A percentile compares a stretch with the other conserved stretches of the same genome.
These are phyloP conservation scores for Coniochaeta ligniaria DNA, from an alignment of 2,329 filamentous ascomycete genomes.

Conservation along the genomic window DNA sequence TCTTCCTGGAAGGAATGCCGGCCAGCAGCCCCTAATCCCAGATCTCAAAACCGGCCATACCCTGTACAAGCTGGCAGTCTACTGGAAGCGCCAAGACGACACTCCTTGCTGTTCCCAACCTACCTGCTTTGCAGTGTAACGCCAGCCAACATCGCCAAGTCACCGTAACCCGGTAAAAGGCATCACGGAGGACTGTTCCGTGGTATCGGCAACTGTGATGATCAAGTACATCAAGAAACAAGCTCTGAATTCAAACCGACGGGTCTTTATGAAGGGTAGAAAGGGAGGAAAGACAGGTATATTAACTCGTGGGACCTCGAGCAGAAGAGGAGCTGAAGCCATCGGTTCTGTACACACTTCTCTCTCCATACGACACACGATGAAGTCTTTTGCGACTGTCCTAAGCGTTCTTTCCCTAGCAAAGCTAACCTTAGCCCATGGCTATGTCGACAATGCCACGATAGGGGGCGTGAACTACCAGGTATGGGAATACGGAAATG, in stretches of 20 bases:
- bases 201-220: background rate
- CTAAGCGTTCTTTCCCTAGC: conserved; percentile 28
- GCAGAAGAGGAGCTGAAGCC: background rate
- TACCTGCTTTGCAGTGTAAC: background rate
- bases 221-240: no score
- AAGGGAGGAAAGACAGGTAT: background rate
- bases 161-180: conserved; percentile 2
- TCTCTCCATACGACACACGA: conserved; percentile 5
- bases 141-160: conserved; percentile 2
- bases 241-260: background rate
- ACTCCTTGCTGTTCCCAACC: background rate
- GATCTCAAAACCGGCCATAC: background rate
- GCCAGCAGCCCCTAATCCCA: background rate
- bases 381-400: conserved; percentile 22
- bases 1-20: background rate
- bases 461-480: conserved; percentile 32
- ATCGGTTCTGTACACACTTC: background rate
- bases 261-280: background rate
- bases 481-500: conserved; percentile 10
- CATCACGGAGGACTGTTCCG: background rate
- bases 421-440: conserved; percentile 31
- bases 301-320: background rate
- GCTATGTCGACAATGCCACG: conserved; percentile 37
- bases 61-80: background rate
- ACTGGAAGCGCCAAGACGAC: background rate